Evolutionary conservation across 352 stramenopile species (phyloP).

Genomic region (Phytopythium boreale): DNA sequence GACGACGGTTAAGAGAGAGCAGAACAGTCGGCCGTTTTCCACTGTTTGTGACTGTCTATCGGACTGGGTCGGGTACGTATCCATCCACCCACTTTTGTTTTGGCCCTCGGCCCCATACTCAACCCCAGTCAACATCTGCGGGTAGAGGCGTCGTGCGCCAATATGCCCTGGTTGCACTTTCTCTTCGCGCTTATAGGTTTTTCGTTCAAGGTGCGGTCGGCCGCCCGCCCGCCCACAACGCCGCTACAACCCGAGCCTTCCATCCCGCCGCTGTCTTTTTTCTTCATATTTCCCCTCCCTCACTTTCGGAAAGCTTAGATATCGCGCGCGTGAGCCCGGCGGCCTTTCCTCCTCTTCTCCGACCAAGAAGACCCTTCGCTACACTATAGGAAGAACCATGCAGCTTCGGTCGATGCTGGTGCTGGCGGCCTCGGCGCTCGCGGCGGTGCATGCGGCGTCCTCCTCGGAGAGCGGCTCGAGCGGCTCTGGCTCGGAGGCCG

Average conservation of each 20-base stretch:
- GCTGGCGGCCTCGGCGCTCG: slow-evolving; percentile 27
- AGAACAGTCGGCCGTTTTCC: not conserved
- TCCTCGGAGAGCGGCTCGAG: slow-evolving; percentile 2
- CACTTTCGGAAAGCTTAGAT: not conserved
- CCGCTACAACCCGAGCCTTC: not conserved
- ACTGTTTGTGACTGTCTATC: not conserved
- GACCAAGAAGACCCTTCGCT: not conserved
- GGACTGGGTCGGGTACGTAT: not conserved
- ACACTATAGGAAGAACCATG: slow-evolving; percentile 23
- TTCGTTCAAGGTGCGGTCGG: not conserved
- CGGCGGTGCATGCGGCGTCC: slow-evolving; percentile 13
- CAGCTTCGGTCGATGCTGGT: slow-evolving; percentile 36
- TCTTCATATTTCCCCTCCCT: not conserved
- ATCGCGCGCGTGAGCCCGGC: not conserved
- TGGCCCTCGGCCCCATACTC: not conserved
- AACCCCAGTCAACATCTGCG: not conserved
- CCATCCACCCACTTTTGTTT: slow-evolving; percentile 4
- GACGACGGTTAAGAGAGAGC: not conserved
- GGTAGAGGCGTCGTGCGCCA: not conserved
- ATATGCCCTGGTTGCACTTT: not conserved
- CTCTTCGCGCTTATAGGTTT: slow-evolving; percentile 4
- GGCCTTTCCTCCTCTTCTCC: not conserved
- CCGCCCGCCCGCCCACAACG: not conserved
- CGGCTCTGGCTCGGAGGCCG: slow-evolving; percentile 22
- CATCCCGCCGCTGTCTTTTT: not conserved